Percentiles rank a stretch among this genome's conserved stretches.
Evolutionary conservation across 1,284 basidiomycete species (phyloP).

Genomic region (Cryptococcus neoformans): DNA sequence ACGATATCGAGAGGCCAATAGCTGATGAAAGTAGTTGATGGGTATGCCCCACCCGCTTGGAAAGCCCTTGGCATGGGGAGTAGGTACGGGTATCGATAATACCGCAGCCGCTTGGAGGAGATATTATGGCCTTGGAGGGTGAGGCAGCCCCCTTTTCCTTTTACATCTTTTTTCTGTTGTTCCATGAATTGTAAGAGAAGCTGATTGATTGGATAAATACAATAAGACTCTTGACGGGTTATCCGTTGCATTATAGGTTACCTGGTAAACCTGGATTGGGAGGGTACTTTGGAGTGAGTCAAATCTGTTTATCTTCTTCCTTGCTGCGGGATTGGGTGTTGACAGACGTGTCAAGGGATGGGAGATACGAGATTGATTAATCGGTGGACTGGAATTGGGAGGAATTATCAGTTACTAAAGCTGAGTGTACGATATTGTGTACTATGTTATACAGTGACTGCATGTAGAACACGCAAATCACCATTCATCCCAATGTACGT

Average conservation of each 20-base stretch:
- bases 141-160: not conserved
- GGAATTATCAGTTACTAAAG: no score
- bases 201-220: not conserved
- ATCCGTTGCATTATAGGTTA: conserved; percentile 21
- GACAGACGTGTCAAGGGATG: conserved; percentile 8
- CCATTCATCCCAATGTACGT: no score
- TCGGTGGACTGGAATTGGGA: no score
- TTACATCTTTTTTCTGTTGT: not conserved
- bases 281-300: conserved; percentile 31
- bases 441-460: no score
- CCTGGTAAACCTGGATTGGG: conserved; percentile 32
- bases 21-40: conserved; percentile 36
- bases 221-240: conserved; percentile 26
- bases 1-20: not conserved
- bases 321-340: not conserved
- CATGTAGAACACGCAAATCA: no score
- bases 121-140: conserved; percentile 36
- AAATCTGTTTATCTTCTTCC: no score
- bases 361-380: conserved; percentile 13
- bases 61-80: conserved; percentile 24
- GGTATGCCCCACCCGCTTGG: conserved; percentile 50
- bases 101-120: conserved; percentile 39
- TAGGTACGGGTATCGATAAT: conserved; percentile 32
- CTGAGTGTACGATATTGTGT: no score
- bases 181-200: not conserved